Conservation (phyloP, 129 eudicot genomes). For the Flaveria linearis region DNA sequence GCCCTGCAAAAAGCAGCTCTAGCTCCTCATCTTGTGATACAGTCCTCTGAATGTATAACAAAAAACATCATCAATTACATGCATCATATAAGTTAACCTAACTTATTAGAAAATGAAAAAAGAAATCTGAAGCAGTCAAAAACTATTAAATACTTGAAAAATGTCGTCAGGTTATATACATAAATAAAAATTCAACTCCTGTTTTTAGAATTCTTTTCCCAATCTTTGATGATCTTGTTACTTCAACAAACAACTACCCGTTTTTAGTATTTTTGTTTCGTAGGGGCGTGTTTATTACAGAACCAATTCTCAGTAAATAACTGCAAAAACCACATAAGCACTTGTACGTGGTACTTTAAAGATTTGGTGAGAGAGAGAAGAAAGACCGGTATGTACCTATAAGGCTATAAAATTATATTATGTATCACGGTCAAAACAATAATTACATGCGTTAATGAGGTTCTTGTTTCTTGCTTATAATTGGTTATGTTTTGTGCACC, state of each 20-base stretch:
- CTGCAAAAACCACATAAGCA: not conserved
- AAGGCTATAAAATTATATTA: not conserved
- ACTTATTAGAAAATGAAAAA: not conserved
- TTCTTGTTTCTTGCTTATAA: not conserved
- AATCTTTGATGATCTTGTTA: not conserved
- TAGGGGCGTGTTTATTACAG: not conserved
- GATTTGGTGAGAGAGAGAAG: not conserved
- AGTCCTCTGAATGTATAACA: slow-evolving; percentile 52
- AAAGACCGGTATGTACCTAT: not conserved
- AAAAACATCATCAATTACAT: slow-evolving; percentile 14
- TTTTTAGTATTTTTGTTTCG: not conserved
- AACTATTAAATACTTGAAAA: not conserved
- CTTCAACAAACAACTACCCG: not conserved
- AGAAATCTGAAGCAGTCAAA: not conserved
- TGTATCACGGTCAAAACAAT: not conserved
- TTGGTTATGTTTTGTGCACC: not conserved
- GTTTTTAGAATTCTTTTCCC: not conserved
- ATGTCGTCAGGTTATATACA: not conserved
- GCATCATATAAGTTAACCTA: not conserved
- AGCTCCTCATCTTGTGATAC: slow-evolving; percentile 78
- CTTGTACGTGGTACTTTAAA: not conserved
- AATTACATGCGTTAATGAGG: not conserved
- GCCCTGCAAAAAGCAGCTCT: slow-evolving; percentile 81
- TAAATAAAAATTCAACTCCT: not conserved
- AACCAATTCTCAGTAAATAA: not conserved